Base-by-base conservation (phyloP, 1,139 yeast genomes). In the Sugiyamaella neomexicana region DNA sequence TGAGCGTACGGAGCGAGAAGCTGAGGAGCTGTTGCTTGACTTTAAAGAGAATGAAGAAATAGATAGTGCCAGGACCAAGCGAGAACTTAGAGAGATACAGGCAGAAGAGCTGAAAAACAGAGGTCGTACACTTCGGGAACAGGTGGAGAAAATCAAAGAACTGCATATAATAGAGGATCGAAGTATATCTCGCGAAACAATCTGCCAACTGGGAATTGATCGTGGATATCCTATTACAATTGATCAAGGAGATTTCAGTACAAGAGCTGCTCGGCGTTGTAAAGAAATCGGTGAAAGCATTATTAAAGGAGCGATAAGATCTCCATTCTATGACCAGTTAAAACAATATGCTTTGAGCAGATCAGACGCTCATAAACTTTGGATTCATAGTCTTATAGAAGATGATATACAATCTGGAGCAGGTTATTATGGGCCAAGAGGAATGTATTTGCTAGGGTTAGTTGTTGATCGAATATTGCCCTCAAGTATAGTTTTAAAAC, bases 401-500 rank as follows among this genome's bases (percentile, higher is more conserved):
- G 55, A 52, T 12, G 43, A 46, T 2, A 29, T 46, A 32, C 17
- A 47, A 5, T 50, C 59, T 20, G 54, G 52, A 2, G 40, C 27
- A 10, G 62, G 62, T 13, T 59, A 59, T 43, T 59, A 53, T 44
- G 61, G 62, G 3, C 38, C 46, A 7, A 46, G 43, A 32, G 62
- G 62, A 5, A 9, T 36, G 16, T 37, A 20, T 15, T 15, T 38
- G 9, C 16, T 54, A 5, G 50, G 51, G 3, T 8, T 40, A 16
- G 20, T 32, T 3, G 31, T 46, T 17, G 42, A 50, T 23, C 10
- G 37, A 20, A 29, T 38, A n/a, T 38, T 59, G 34, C 27, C 34
- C 2, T 23, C 52, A 1, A 45, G 42, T 5, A 36, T 48, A 3
- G 32, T 51, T 12, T 10, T 46, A 15, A 45, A 13, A 17, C 31